Percentiles rank a stretch among this genome's conserved stretches.
These are phyloP conservation scores for Kuraishia piskuri DNA, from an alignment of 805 yeast species.

Conservation along the genomic window DNA sequence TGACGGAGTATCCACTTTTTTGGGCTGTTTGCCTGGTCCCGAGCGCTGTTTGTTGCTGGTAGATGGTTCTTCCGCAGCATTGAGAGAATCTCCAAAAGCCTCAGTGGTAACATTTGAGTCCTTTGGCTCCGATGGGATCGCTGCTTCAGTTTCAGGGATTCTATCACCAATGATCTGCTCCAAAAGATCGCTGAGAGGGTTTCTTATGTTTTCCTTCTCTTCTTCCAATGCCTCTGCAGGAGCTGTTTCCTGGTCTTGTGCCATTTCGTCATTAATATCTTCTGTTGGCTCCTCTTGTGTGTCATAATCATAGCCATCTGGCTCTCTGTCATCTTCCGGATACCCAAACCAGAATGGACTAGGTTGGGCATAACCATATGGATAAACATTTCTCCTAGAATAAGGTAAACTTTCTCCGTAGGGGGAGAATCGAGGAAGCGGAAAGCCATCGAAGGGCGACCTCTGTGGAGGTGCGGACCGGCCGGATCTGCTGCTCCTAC, in stretches of 20 bases:
- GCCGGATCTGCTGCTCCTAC: background rate
- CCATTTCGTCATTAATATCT: background rate
- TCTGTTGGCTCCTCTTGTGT: background rate
- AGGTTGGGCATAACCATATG: background rate
- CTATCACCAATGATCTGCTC: background rate
- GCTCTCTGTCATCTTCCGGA: background rate
- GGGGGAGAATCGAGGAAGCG: background rate
- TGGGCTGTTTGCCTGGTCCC: background rate
- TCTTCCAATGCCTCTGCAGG: background rate
- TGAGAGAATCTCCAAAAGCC: too few species aligned
- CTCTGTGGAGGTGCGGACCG: background rate
- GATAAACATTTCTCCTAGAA: background rate
- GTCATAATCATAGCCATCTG: background rate
- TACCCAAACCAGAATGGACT: background rate
- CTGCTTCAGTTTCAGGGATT: background rate
- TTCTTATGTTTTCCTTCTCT: background rate
- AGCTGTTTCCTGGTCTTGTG: background rate
- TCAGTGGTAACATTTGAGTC: background rate
- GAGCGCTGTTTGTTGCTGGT: too few species aligned
- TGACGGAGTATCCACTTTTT: background rate
- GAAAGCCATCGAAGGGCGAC: background rate
- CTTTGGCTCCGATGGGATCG: background rate
- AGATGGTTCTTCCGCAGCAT: background rate
- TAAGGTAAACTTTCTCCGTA: background rate
- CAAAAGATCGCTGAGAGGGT: background rate